Conservation (phyloP, 139 green algal genomes). For the Chlorella sorokiniana region DNA sequence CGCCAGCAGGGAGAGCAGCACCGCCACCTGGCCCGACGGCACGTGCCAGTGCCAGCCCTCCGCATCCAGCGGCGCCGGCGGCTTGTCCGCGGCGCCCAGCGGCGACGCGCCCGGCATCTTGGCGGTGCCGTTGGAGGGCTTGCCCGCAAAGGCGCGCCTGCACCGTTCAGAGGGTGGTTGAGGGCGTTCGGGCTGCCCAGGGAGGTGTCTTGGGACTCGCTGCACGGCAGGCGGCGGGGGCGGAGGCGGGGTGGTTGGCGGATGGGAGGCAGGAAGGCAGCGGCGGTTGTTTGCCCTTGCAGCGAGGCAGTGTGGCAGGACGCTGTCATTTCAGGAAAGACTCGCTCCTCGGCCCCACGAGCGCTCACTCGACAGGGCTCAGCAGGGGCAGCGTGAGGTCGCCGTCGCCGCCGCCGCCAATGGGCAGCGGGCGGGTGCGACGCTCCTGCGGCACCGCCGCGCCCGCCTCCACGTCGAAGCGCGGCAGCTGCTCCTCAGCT, state of each 20-base stretch:
- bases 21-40: not conserved
- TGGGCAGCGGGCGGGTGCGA: not conserved
- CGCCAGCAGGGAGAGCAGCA: conserved; percentile 25
- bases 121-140: too few relatives aligned
- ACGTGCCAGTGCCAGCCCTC: not conserved
- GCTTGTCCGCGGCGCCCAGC: not conserved
- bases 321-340: not conserved
- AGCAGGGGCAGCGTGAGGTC: not conserved
- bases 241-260: not conserved
- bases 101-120: not conserved
- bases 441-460: too few relatives aligned
- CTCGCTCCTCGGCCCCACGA: not conserved
- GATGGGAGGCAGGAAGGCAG: not conserved
- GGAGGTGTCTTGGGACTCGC: not conserved
- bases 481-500: not conserved
- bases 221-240: not conserved
- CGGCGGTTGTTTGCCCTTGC: not conserved
- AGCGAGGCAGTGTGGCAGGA: not conserved
- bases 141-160: too few relatives aligned
- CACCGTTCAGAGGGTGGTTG: too few relatives aligned
- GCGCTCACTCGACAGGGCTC: conserved; percentile 8
- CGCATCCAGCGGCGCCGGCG: not conserved
- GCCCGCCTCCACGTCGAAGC: too few relatives aligned
- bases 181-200: not conserved
- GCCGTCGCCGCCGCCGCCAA: not conserved